Evolutionary conservation across 208 protist genomes (phyloP), one percentile per base, ranked within the genome.

Genomic region (Blechomonas ayalai): DNA sequence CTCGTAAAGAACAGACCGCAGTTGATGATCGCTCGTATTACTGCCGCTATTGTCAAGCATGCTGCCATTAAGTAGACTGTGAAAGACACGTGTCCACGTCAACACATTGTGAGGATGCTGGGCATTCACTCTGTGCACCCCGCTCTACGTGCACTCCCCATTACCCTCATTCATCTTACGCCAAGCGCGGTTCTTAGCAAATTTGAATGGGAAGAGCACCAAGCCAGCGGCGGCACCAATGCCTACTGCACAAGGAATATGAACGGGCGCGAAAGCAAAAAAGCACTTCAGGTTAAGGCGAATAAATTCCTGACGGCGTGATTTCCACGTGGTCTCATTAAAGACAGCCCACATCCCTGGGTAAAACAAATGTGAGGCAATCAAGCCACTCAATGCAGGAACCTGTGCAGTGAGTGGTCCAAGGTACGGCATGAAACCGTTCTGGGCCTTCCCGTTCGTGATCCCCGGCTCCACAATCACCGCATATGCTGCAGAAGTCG

Each of bases 221-320:
- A 45, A 8, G 3, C 76, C 76, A 18, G 78, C 46, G 12, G 34
- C 42, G 2, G 38, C 27, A n/a, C 76, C 76, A 20, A 85, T 41
- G 2, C 43, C 67, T 2, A 78, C 29, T 3, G 56, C 47, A 3
- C 39, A 67, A 5, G 76, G 76, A 5, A 85, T 32, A 38, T 85
- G 76, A 15, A 77, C 36, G 2, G 47, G 38, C 0, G 59, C 47
- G 42, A 59, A 85, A 10, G 76, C 76, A 39, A 81, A 65, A 22
- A 78, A 67, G 40, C 67, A 78, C 54, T 85, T 85, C 8, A 50
- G 15, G 46, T 78, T 82, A 19, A 85, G 64, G 8, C 76, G 67
- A n/a, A 69, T 33, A 59, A 78, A 81, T 50, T 76, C 72, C 1
- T 42, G 50, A 1, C 54, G 51, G 1, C 76, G 61, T 41, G 52